phyloP scores from a whole-genome alignment of 2,329 filamentous ascomycete genomes.

The Didymella pomorum region DNA sequence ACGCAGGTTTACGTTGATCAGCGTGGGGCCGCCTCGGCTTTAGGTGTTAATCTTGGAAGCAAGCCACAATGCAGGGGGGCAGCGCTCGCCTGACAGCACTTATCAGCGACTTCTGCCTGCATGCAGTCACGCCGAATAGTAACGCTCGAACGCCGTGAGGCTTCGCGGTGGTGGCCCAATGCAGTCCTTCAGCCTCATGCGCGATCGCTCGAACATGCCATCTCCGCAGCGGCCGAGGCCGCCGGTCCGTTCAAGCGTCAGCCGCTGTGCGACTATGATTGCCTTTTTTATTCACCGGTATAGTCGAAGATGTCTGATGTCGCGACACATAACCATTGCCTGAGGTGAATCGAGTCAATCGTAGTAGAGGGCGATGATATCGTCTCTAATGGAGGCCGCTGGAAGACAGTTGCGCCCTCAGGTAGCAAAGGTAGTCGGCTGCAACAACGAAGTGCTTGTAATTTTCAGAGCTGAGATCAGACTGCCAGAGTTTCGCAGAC shows the following conservation, averaged over 20 bases:
- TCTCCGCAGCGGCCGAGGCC: neutral
- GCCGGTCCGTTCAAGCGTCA: neutral
- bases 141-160: neutral
- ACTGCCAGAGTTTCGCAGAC: too few relatives aligned
- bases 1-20: neutral
- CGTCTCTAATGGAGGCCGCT: neutral
- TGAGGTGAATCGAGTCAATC: neutral
- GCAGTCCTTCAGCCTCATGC: constrained; percentile 1
- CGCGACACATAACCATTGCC: neutral
- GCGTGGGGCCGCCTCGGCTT: constrained; percentile 13
- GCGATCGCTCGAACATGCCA: too few relatives aligned
- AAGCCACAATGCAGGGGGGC: constrained; percentile 14
- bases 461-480: too few relatives aligned
- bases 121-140: neutral
- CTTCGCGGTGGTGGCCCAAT: constrained; percentile 2
- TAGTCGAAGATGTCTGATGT: neutral
- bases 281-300: neutral
- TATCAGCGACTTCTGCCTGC: neutral
- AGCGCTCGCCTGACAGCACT: neutral
- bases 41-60: constrained; percentile 7
- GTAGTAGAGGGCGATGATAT: neutral
- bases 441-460: too few relatives aligned
- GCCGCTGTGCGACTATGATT: neutral
- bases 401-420: too few relatives aligned
- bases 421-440: too few relatives aligned